These are phyloP conservation scores for Pythium scleroteichum DNA, from an alignment of 352 stramenopile species.

Conservation along the genomic window DNA sequence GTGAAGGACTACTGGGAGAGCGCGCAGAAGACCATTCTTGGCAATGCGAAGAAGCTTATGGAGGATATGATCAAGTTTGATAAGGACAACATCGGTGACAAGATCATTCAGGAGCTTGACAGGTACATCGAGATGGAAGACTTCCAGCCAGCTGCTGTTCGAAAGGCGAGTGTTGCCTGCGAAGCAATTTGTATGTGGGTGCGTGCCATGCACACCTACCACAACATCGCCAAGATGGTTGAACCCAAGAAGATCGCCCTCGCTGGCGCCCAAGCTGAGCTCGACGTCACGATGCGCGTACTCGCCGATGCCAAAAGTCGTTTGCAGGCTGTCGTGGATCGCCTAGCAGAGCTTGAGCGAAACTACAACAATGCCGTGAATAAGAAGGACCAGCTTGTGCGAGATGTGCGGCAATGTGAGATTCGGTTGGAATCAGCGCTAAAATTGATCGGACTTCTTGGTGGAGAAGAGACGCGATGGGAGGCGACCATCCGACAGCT, in stretches of 20 bases:
- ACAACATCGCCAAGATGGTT: constrained; percentile 91
- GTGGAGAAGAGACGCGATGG: constrained; percentile 90
- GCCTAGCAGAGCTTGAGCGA: constrained; percentile 87
- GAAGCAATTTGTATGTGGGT: constrained; percentile 95
- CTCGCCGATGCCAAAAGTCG: constrained; percentile 84
- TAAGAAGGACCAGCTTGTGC: constrained; percentile 86
- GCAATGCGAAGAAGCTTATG: constrained; percentile 89
- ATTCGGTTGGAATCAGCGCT: constrained; percentile 88
- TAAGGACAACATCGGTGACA: constrained; percentile 88
- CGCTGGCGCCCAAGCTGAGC: constrained; percentile 72
- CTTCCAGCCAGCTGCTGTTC: constrained; percentile 86
- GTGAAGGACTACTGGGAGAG: constrained; percentile 91
- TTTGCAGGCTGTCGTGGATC: constrained; percentile 83
- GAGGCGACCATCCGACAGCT: constrained; percentile 84
- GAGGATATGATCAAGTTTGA: constrained; percentile 91
- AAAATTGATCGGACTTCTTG: constrained; percentile 89
- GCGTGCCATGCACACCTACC: constrained; percentile 92
- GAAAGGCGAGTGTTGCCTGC: constrained; percentile 90
- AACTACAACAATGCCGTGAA: constrained; percentile 87
- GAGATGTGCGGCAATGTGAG: constrained; percentile 80
- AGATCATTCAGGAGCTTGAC: constrained; percentile 87
- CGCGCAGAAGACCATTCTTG: constrained; percentile 83
- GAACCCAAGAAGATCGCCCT: constrained; percentile 91
- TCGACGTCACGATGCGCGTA: constrained; percentile 88
- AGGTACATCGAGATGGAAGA: constrained; percentile 91